Base-by-base conservation (phyloP, 1,284 basidiomycete species). In the Boletellus sp. region DNA sequence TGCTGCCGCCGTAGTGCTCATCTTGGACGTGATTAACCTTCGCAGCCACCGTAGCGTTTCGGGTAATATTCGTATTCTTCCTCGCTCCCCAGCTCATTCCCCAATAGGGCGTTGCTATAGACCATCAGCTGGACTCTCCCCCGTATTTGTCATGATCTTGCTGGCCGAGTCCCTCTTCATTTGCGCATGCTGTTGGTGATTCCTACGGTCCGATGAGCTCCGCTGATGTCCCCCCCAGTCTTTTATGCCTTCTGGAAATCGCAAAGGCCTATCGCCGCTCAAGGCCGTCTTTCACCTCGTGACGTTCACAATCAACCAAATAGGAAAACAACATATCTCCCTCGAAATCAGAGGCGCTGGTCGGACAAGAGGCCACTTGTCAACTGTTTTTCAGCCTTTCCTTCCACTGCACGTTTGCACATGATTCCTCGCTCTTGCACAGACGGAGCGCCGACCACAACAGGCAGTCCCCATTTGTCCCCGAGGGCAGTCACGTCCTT, bases 191-290 rank as follows among this genome's bases (percentile, higher is more conserved):
- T 84, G 82, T 84, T 54, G 58, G 80, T 72, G 30, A 30, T 21
- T 23, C 44, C 40, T 34, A 32, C 4, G 14, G 36, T 25, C 26
- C 8, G 20, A 30, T 16, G 38, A 38, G 19, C 23, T 45, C 37
- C 14, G 38, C 27, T 36, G 36, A 52, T 47, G 8, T 20, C 22
- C n/a, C 22, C 2, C 41, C 13, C 54, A 84, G 82, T 84, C 52
- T 43, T 80, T 13, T 77, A 72, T 57, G 79, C 80, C 5, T 74
- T 78, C 25, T 79, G 75, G 71, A 76, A 71, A 57, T 75, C 80
- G 8, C 74, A 73, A 23, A 67, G 71, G 11, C 73, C 74, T 3
- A 69, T 77, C 9, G 70, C 72, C 22, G 74, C 74, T 22, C 73
- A 76, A 29, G 79, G 81, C 19, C 72, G 82, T 17, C 69, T 84